Evolutionary conservation across 2,329 filamentous ascomycete species (phyloP).

Genomic region (Rutstroemia sp.): DNA sequence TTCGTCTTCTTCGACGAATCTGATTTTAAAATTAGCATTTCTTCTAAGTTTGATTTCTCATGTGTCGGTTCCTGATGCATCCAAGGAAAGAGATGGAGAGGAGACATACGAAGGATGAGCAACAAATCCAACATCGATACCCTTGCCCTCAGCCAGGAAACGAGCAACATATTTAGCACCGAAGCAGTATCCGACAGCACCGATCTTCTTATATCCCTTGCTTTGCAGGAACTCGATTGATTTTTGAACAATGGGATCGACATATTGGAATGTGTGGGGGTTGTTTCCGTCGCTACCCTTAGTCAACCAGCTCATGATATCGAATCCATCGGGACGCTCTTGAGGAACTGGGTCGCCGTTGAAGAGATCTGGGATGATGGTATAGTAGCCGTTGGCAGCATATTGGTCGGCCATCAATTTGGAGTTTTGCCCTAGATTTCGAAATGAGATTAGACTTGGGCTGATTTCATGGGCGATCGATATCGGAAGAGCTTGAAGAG

Average conservation of each 20-base stretch:
- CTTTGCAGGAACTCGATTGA: slow-evolving; percentile 51
- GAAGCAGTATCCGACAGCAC: slow-evolving; percentile 66
- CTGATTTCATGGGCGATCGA: no score
- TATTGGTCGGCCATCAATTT: slow-evolving; percentile 67
- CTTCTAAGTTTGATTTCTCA: not conserved
- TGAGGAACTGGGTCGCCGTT: slow-evolving; percentile 54
- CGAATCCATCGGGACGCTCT: slow-evolving; percentile 38
- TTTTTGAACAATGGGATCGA: slow-evolving; percentile 36
- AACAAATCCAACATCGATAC: slow-evolving; percentile 61
- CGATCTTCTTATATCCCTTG: slow-evolving; percentile 51
- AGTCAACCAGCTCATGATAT: slow-evolving; percentile 41
- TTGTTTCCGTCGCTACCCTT: slow-evolving; percentile 27
- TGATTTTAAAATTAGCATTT: slow-evolving; percentile 5
- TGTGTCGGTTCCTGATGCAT: not conserved
- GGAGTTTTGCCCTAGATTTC: slow-evolving; percentile 40
- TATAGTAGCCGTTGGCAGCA: slow-evolving; percentile 51
- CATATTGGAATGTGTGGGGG: slow-evolving; percentile 23
- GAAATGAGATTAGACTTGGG: no score
- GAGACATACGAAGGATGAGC: slow-evolving; percentile 58
- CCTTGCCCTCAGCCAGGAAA: slow-evolving; percentile 49
- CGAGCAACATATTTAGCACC: slow-evolving; percentile 67
- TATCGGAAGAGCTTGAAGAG: no score
- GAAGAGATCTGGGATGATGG: slow-evolving; percentile 63
- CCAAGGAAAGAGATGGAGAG: not conserved
- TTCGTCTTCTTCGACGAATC: slow-evolving; percentile 61